Conservation (phyloP, 2,329 filamentous ascomycete genomes). For the Fusarium ambrosium region DNA sequence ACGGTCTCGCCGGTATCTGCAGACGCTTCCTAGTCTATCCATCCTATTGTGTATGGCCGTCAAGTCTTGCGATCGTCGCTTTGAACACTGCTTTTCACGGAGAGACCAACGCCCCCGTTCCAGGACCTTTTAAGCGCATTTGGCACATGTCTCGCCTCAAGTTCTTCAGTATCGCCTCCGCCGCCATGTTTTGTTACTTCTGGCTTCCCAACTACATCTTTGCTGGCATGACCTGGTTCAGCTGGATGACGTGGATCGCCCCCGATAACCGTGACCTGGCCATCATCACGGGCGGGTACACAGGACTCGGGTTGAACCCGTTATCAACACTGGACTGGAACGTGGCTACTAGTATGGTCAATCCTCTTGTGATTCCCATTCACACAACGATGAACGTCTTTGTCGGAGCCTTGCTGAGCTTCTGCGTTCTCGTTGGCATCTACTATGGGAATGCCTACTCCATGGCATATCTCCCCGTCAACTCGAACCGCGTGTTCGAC, state of each 20-base stretch:
- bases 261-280: slow-evolving; percentile 57
- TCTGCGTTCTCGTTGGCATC: slow-evolving; percentile 48
- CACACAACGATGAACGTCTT: slow-evolving; percentile 55
- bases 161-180: slow-evolving; percentile 61
- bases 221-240: slow-evolving; percentile 61
- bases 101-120: slow-evolving; percentile 50
- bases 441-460: slow-evolving; percentile 53
- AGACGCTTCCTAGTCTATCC: slow-evolving; percentile 67
- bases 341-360: slow-evolving; percentile 46
- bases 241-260: slow-evolving; percentile 68
- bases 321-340: slow-evolving; percentile 61
- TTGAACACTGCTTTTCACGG: slow-evolving; percentile 64
- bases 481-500: slow-evolving; percentile 56
- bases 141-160: slow-evolving; percentile 60
- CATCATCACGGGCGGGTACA: slow-evolving; percentile 53
- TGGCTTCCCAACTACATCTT: slow-evolving; percentile 69
- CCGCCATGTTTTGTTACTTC: slow-evolving; percentile 66
- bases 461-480: slow-evolving; percentile 57
- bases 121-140: slow-evolving; percentile 49
- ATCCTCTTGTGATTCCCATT: slow-evolving; percentile 56
- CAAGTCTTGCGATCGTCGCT: slow-evolving; percentile 63
- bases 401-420: slow-evolving; percentile 47
- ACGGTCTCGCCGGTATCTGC: slow-evolving; percentile 65
- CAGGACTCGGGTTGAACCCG: slow-evolving; percentile 58
- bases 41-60: slow-evolving; percentile 67